These are phyloP conservation scores for Ulmus americana DNA, from an alignment of 331 rosid genomes.

Conservation along the genomic window DNA sequence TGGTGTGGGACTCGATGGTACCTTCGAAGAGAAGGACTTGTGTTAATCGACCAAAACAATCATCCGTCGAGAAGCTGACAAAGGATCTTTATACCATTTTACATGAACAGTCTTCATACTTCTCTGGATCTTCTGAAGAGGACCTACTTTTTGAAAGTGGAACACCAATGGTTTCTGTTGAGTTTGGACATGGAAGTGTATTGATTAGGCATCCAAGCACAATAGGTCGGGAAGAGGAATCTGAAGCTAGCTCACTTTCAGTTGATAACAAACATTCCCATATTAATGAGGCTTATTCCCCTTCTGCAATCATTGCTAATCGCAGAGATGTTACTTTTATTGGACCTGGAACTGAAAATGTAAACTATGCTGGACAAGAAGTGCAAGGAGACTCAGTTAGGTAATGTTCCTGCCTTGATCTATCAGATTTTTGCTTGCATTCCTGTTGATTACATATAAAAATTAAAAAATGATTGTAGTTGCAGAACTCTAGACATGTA, in stretches of 20 bases:
- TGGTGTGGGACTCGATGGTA: slow-evolving; percentile 81
- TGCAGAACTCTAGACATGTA: background rate
- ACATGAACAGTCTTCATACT: slow-evolving; percentile 74
- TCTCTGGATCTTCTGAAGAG: slow-evolving; percentile 84
- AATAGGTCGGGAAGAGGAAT: slow-evolving; percentile 83
- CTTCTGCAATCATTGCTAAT: slow-evolving; percentile 34
- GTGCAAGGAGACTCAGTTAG: slow-evolving; percentile 40
- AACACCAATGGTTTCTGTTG: slow-evolving; percentile 95
- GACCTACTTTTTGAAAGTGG: slow-evolving; percentile 88
- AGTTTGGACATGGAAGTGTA: slow-evolving; percentile 96
- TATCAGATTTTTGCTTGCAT: background rate
- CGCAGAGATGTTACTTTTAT: slow-evolving; percentile 33
- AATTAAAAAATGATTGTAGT: background rate
- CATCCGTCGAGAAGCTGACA: slow-evolving; percentile 90
- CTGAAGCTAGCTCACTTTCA: slow-evolving; percentile 94
- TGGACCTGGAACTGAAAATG: slow-evolving; percentile 42
- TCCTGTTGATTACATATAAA: slow-evolving; percentile 2
- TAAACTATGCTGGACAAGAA: slow-evolving; percentile 40
- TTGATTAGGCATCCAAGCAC: slow-evolving; percentile 91
- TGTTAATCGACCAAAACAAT: slow-evolving; percentile 73
- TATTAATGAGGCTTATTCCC: slow-evolving; percentile 59
- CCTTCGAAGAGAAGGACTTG: slow-evolving; percentile 96
- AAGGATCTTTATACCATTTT: slow-evolving; percentile 85
- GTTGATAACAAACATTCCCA: slow-evolving; percentile 63
- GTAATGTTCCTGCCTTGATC: slow-evolving; percentile 12